Evolutionary conservation across 1,284 basidiomycete species (phyloP), one percentile per base, ranked within the genome.

Genomic region (Fistulina hepatica): DNA sequence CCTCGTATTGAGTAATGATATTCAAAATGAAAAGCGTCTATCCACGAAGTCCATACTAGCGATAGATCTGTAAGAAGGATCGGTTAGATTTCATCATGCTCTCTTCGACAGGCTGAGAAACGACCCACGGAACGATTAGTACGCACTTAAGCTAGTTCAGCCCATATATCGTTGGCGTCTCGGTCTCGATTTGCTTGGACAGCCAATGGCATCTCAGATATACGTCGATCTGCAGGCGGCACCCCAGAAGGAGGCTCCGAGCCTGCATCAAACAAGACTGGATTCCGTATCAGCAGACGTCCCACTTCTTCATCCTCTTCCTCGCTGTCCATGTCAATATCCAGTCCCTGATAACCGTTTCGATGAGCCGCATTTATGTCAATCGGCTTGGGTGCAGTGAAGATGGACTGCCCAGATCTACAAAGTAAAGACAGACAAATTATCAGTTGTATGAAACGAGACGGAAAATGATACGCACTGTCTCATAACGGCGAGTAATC

Each of bases 381-480:
- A 52, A 97, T 95, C 0, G 89, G 88, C 51, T 83, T 89, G 6
- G 92, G 90, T 34, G 81, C 77, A 16, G 88, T 80, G 58, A 95
- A 89, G 50, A 95, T 86, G 2, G 90, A 93, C 52, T 93, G 89
- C 0, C 92, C 92, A 36, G 90, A 94, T 61, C 91, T 92, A 49
- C 27, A 33, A 8, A 31, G 19, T 30, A 40, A 6, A 43, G 25
- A 31, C 16, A n/a, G n/a, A n/a, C n/a, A n/a, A n/a, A n/a, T n/a
- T n/a, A n/a, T n/a, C n/a, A n/a, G 25, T 24, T 6, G 12, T 22
- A 11, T 30, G 6, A 17, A 33, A 13, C 15, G 10, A 17, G 20
- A 33, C 21, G 25, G 33, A 21, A 20, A 31, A 34, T 17, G 39
- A 23, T 6, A 67, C 81, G 50, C 54, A 92, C 89, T 91, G 84